Evolutionary conservation across 805 yeast species (phyloP), one percentile per base, ranked within the genome.

Genomic region (Hanseniaspora clermontiae): DNA sequence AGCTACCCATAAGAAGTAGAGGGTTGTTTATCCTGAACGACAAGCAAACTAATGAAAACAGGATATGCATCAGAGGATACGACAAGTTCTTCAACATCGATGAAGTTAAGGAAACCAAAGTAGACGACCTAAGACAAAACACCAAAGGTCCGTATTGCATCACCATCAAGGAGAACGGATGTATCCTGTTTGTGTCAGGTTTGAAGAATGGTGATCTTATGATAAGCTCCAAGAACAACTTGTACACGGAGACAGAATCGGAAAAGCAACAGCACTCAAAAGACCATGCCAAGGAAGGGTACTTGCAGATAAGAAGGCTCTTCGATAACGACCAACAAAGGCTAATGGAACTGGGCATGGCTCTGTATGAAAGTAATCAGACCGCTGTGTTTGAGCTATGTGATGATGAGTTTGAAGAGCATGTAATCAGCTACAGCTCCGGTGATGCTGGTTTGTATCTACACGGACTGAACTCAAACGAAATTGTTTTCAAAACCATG

Each of bases 341-440:
- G 3, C 59, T 74, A 1, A 60, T 62, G 12, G 78, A 78, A 0
- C 76, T 93, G 43, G 97, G 87, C 0, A 62, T 63, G 39, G 67
- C 68, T 1, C 70, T 93, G 8, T 76, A 75, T 61, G 62, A 68
- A 1, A 61, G 73, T 60, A 77, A 81, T 56, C 64, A 80, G 37
- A 93, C 99, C 0, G 96, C 95, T 0, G 95, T 89, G 1, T 89
- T 90, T 0, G 99, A 93, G 68, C 76, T 79, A 38, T 93, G 99
- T 68, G 96, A 93, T 66, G 98, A 93, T 64, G 69, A 68, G 0
- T 93, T 93, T 67, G 98, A 93, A 66, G 97, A 93, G 67, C 99
- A 93, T 66, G 86, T 93, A 8, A 72, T 93, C 50, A 83, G 82
- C 57, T 93, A 93, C 64, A 36, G 17, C 20, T 73, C 72, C 1